Evolutionary conservation across 169 alveolate species (phyloP), one percentile per base, ranked within the genome.

Genomic region (Plasmodium gallinaceum): DNA sequence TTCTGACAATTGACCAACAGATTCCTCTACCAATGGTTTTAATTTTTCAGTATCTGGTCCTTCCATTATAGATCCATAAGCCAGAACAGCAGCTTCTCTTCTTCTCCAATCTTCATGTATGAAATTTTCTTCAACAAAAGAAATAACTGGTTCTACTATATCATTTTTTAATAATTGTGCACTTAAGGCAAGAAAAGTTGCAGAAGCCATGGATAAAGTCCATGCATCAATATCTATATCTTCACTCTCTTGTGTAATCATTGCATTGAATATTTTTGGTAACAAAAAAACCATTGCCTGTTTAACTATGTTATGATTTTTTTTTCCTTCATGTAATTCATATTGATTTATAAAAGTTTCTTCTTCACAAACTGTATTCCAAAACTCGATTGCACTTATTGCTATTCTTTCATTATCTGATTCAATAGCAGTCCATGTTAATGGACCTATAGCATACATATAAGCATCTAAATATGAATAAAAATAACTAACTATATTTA

Each of bases 151-250:
- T 73, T 93, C 96, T 42, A 97, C 93, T 10, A 97, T 96, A 65
- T 95, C 98, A 92, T 97, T 96, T 88, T 93, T 93, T 54, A 97
- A 96, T 60, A 95, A 93, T 90, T 97, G 98, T 58, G 98, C 96
- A 69, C 98, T 96, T 52, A 97, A 92, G 22, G 97, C 94, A 43
- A 97, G 88, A 72, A 98, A 97, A 9, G 96, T 96, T 26, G 98
- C 98, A 20, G 98, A 97, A 10, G 98, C 98, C 98, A 96, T 96
- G 12, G 98, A 96, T 76, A 96, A 94, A 0, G 98, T 96, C 98
- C 98, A 97, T 73, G 97, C 94, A 78, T 96, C 98, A n/a, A 92
- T 92, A 74, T 94, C 97, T 54, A 88, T 51, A 71, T 96, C 97
- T 72, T 96, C 98, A 83, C 88, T 92, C 60, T 93, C 95, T 75